Conservation (phyloP, 1,139 yeast species). For the Suhomyces coccinellae region DNA sequence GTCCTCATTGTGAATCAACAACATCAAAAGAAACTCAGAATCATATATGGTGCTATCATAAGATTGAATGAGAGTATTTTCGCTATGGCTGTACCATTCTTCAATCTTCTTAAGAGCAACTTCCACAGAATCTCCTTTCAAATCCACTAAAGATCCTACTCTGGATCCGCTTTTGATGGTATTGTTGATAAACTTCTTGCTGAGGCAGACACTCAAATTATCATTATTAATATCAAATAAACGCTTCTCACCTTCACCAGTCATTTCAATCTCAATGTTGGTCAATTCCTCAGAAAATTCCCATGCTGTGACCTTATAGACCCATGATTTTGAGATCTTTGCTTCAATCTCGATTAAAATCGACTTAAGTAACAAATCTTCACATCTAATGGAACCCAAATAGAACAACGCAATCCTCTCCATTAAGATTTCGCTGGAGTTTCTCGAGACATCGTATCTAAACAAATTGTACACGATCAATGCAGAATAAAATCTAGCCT, state of each 20-base stretch:
- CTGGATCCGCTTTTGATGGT: slow-evolving; percentile 33
- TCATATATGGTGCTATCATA: slow-evolving; percentile 48
- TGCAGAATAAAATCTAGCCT: slow-evolving; percentile 42
- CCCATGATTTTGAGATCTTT: slow-evolving; percentile 54
- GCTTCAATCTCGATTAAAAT: slow-evolving; percentile 60
- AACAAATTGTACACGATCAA: slow-evolving; percentile 48
- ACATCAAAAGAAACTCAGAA: slow-evolving; percentile 57
- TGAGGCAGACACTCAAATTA: slow-evolving; percentile 56
- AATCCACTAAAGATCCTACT: background rate
- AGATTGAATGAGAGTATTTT: slow-evolving; percentile 17
- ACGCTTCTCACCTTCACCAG: slow-evolving; percentile 36
- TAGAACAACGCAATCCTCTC: slow-evolving; percentile 53
- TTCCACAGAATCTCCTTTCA: slow-evolving; percentile 1
- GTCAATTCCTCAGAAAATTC: slow-evolving; percentile 51
- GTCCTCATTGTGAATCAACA: slow-evolving; percentile 62
- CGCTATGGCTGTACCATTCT: slow-evolving; percentile 20
- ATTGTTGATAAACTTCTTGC: slow-evolving; percentile 51
- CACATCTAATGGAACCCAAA: slow-evolving; percentile 59
- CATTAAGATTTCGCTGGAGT: slow-evolving; percentile 49
- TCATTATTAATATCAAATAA: slow-evolving; percentile 48
- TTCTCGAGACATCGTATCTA: slow-evolving; percentile 44
- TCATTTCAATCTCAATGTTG: slow-evolving; percentile 42
- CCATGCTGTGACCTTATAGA: slow-evolving; percentile 61
- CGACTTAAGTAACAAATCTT: slow-evolving; percentile 61
- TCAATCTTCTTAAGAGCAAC: slow-evolving; percentile 8